phyloP scores from a whole-genome alignment of 2,329 filamentous ascomycete genomes.

The Madurella mycetomatis region DNA sequence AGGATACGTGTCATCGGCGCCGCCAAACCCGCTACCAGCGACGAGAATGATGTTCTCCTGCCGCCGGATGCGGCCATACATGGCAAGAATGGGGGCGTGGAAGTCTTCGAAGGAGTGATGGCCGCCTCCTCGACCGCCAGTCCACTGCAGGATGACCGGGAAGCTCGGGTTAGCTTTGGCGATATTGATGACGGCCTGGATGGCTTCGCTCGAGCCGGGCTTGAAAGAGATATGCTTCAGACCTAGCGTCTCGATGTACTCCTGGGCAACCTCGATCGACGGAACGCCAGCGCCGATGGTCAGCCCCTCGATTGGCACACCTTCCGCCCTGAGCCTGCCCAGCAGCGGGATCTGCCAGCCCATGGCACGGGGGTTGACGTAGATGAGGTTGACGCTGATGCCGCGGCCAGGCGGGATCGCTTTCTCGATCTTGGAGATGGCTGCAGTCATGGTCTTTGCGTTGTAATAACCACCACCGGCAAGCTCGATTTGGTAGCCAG shows the following conservation, averaged over 20 bases:
- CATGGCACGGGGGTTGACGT: constrained; percentile 86
- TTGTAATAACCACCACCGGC: constrained; percentile 88
- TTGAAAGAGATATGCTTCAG: constrained; percentile 95
- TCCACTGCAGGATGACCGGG: constrained; percentile 93
- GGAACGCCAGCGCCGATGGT: constrained; percentile 92
- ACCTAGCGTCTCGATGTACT: constrained; percentile 89
- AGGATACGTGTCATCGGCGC: constrained; percentile 83
- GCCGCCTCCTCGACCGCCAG: constrained; percentile 85
- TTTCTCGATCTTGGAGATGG: constrained; percentile 78
- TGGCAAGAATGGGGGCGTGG: constrained; percentile 83
- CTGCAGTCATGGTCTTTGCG: constrained; percentile 74
- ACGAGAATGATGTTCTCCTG: constrained; percentile 84
- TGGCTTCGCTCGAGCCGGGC: constrained; percentile 82
- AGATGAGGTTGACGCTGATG: constrained; percentile 87
- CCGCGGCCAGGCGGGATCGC: constrained; percentile 79
- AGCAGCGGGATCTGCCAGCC: constrained; percentile 87
- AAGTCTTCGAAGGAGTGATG: constrained; percentile 96
- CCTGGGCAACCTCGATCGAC: constrained; percentile 86
- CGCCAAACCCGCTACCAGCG: constrained; percentile 88
- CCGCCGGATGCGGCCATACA: constrained; percentile 84
- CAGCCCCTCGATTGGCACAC: constrained; percentile 85
- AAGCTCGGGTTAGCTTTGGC: constrained; percentile 91
- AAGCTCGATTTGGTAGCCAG: constrained; percentile 90
- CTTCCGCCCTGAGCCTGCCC: constrained; percentile 72
- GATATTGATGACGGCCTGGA: constrained; percentile 87